Percentiles rank a stretch among this genome's conserved stretches.
These are phyloP conservation scores for Chlamydomonas sphaeroides DNA, from an alignment of 139 green algal species.

Conservation along the genomic window DNA sequence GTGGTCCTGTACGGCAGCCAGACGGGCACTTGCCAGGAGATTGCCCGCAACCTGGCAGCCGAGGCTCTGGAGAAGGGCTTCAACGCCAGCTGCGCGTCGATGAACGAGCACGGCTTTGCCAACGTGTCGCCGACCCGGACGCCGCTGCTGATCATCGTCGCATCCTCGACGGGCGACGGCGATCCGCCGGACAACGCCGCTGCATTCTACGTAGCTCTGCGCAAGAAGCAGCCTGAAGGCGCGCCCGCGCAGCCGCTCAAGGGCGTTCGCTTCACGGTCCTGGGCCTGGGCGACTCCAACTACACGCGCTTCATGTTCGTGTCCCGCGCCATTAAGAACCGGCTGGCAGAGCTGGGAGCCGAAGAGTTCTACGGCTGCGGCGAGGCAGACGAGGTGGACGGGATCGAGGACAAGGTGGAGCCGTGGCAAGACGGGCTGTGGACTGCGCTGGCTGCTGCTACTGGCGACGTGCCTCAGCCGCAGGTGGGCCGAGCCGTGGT, in stretches of 20 bases:
- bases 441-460: conserved; percentile 70
- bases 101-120: conserved; percentile 84
- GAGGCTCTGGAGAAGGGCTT: conserved; percentile 70
- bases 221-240: conserved; percentile 48
- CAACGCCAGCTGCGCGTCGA: conserved; percentile 54
- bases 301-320: conserved; percentile 96
- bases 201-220: conserved; percentile 74
- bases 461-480: no score
- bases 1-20: conserved; percentile 90
- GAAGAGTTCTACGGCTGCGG: conserved; percentile 72
- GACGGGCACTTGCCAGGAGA: conserved; percentile 91
- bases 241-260: conserved; percentile 42
- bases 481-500: no score
- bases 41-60: conserved; percentile 87
- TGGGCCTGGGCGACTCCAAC: conserved; percentile 97
- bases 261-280: conserved; percentile 83
- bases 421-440: conserved; percentile 84
- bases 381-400: conserved; percentile 97
- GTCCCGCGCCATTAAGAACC: conserved; percentile 70
- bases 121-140: conserved; percentile 57
- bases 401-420: conserved; percentile 83
- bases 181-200: conserved; percentile 94
- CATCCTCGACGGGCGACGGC: conserved; percentile 79
- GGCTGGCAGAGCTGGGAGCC: conserved; percentile 87
- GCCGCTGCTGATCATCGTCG: conserved; percentile 62